Evolutionary conservation across 495 filamentous ascomycete species (phyloP), one percentile per base, ranked within the genome.

Genomic region (Annulohypoxylon stygium): DNA sequence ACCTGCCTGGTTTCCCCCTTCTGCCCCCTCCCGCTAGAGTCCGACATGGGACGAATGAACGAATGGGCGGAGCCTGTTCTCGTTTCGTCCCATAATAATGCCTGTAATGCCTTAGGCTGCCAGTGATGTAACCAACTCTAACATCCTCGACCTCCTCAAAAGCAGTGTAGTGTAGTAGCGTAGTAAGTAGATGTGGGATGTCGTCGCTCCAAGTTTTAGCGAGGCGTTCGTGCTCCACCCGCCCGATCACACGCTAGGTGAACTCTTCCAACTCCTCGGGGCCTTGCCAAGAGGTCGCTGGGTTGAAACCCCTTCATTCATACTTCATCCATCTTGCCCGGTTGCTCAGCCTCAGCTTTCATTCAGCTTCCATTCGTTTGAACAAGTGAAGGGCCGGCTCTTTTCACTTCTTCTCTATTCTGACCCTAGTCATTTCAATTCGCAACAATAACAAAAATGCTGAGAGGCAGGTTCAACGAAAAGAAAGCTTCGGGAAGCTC

Each of bases 41-140:
- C 37, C 36, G 41, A 74, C 66, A 74, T 74, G 66, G 71, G 66
- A 67, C 62, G 61, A 67, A 70, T 30, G 30, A 30, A 30, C 30
- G 30, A 30, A 30, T 30, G 65, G 66, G 62, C 62, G 61, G 63
- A 70, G 26, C 47, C n/a, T 20, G 20, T 57, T 51, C 34, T 41
- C 39, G 71, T 74, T 74, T 74, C 67, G 71, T 50, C 54, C 66
- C 71, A 55, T 69, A 14, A n/a, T 43, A 43, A 14, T n/a, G 30
- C 39, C 39, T 14, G 14, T 43, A 39, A 61, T 61, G 57, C 61
- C 34, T 30, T 33, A 74, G 55, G 20, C 14, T 61, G n/a, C 34
- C 71, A 55, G n/a, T 69, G 61, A 69, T 74, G 71, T 50, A 69
- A 66, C 71, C 30, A 50, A 39, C 43, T 68, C 70, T 54, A 53